Base-by-base conservation (phyloP, 495 filamentous ascomycete species). In the Penicillium desertorum region DNA sequence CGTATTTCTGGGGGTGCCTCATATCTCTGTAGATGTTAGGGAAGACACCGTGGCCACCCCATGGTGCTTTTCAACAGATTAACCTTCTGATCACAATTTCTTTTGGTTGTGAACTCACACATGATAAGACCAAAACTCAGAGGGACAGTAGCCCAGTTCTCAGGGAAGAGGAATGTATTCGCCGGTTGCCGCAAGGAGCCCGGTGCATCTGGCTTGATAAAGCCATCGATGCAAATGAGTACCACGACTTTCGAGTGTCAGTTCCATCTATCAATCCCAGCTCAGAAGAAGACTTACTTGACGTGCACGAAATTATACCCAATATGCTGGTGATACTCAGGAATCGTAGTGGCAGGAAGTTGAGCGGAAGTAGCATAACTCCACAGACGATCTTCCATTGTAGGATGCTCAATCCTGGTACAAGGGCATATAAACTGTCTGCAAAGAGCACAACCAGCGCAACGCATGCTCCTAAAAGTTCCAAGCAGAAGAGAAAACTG, bases 1-100 rank as follows among this genome's bases (percentile, higher is more conserved):
- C 79, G 69, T 94, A 98, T 65, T 91, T 94, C 45, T 88, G 80
- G 0, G 94, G 92, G 69, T 98, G 94, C 59, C 94, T 81, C 94
- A 98, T 98, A 73, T 98, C 94, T 50, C 92, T 83, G 70, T 96
- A 98, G 65, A 98, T 96, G 64, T 96, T 96, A 2, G 94, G 94
- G 67, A 98, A 96, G 27, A 98, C 94, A 51, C 85, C 82, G 67
- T 98, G 94, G 8, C 94, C 94, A 61, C 94, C 94, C 91, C 92
- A 98, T 1, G 93, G 92, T 23, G 92, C 80, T 83, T 54, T 11
- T 48, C 29, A 1, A 29, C 11, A 9, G 7, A 27, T 62, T 62
- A 53, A 49, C 23, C 16, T 22, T 7, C 4, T 45, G n/a, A 2
- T 12, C 9, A 34, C 22, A 10, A 12, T 41, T 19, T 5, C 43